These are phyloP conservation scores for Exidia glandulosa DNA, from an alignment of 768 basidiomycete species.

Conservation along the genomic window DNA sequence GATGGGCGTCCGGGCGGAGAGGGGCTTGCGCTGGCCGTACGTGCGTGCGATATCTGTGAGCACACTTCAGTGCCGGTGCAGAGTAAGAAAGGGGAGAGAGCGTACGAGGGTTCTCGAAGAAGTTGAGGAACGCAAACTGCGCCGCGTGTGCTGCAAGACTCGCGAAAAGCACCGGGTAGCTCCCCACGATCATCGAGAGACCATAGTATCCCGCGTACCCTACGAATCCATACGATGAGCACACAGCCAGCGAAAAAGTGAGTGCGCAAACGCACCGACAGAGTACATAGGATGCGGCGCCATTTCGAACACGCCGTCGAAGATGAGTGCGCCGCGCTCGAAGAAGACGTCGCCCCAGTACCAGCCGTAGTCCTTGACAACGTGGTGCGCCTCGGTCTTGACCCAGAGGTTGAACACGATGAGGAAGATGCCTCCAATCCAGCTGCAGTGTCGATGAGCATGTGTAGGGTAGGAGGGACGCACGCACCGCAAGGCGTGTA, in stretches of 20 bases:
- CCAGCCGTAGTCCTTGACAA: constrained; percentile 98
- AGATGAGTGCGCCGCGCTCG: constrained; percentile 85
- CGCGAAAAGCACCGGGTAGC: constrained; percentile 83
- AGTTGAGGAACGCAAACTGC: constrained; percentile 91
- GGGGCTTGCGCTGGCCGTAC: constrained; percentile 85
- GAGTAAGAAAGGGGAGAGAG: constrained; percentile 20
- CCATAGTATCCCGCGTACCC: constrained; percentile 99
- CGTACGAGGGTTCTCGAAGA: constrained; percentile 93
- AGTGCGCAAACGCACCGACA: constrained; percentile 45
- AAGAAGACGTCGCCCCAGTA: constrained; percentile 94
- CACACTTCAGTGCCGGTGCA: neutral
- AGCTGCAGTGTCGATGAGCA: constrained; percentile 33
- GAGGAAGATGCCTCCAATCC: constrained; percentile 75
- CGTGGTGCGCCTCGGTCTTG: constrained; percentile 93
- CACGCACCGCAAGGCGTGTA: constrained; percentile 72
- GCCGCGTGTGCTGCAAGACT: constrained; percentile 91
- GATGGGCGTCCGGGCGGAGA: constrained; percentile 70
- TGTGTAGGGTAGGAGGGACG: neutral
- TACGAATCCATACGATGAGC: constrained; percentile 21
- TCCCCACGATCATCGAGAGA: constrained; percentile 79
- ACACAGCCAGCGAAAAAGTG: neutral
- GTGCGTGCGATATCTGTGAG: constrained; percentile 77
- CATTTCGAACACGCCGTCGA: constrained; percentile 95
- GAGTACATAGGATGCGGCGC: constrained; percentile 96
- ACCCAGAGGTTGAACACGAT: constrained; percentile 98